Evolutionary conservation across 1,284 basidiomycete species (phyloP), one percentile per base, ranked within the genome.

Genomic region (Rhodotorula sp.): DNA sequence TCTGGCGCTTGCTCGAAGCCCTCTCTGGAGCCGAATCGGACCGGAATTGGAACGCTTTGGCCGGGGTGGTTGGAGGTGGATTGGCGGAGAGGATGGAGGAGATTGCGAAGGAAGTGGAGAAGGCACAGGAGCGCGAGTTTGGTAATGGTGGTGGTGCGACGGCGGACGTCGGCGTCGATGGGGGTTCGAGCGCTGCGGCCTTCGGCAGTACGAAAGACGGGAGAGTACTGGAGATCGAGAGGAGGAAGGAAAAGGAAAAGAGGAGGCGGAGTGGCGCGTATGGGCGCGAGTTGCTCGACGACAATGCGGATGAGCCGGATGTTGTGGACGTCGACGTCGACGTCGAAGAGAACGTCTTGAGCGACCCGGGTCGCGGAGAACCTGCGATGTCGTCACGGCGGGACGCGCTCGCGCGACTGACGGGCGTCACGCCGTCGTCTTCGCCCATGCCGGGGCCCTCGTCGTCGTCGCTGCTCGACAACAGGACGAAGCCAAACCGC

Each of bases 1-100:
- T 71, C n/a, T 71, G 66, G 70, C 54, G 67, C 8, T 2, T 68
- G 7, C 49, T 71, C 45, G 66, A 62, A 51, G 55, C 55, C 20
- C 55, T 71, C 5, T 55, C 48, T 30, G 33, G 49, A 6, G 51
- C 49, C 15, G 45, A 46, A 12, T 24, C 22, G 5, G 66, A 61
- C n/a, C 37, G 14, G 20, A 51, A 20, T 4, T 68, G 70, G 66
- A 26, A 14, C 15, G 24, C 26, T 29, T 22, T 62, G 4, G 37
- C 22, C 1, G 30, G n/a, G 0, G n/a, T 57, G 48, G 49, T 71
- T n/a, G 63, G 37, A 12, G 37, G 29, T 4, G 8, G 3, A 20
- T 37, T 65, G 10, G 26, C n/a, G 2, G 30, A 7, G 24, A n/a
- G 15, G 37, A 22, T 71, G 6, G 24, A 26, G 7, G 26, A 20